phyloP scores from a whole-genome alignment of 2,329 filamentous ascomycete species.

The Verticillium alfalfae region DNA sequence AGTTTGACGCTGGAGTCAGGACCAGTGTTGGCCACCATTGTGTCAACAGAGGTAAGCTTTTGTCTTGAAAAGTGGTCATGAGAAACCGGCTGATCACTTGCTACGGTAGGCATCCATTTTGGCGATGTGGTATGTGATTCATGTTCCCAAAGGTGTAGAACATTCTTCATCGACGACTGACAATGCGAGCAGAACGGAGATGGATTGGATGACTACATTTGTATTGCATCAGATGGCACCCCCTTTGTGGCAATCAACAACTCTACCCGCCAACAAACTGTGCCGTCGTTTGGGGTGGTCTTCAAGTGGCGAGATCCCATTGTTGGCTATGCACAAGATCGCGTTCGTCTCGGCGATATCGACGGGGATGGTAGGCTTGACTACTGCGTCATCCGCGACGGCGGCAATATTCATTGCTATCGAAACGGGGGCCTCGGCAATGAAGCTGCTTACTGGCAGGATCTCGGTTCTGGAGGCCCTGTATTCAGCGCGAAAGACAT shows the following conservation, averaged over 20 bases:
- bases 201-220: constrained; percentile 23
- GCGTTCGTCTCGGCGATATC: constrained; percentile 9
- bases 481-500: constrained; percentile 13
- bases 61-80: neutral
- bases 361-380: constrained; percentile 27
- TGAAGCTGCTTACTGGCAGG: constrained; percentile 25
- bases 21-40: neutral
- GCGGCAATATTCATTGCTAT: constrained; percentile 20
- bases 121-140: neutral
- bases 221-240: constrained; percentile 15
- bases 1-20: neutral
- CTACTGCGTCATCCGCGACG: constrained; percentile 19
- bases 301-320: neutral
- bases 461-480: constrained; percentile 12
- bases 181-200: constrained; percentile 6
- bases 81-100: neutral
- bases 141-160: too few species aligned
- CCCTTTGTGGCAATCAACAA: neutral
- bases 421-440: constrained; percentile 23
- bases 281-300: neutral
- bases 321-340: neutral
- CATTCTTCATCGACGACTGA: neutral
- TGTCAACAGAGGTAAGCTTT: neutral
- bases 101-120: neutral
- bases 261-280: neutral